Conservation (phyloP, 352 stramenopile species). For the Detonula confervacea region DNA sequence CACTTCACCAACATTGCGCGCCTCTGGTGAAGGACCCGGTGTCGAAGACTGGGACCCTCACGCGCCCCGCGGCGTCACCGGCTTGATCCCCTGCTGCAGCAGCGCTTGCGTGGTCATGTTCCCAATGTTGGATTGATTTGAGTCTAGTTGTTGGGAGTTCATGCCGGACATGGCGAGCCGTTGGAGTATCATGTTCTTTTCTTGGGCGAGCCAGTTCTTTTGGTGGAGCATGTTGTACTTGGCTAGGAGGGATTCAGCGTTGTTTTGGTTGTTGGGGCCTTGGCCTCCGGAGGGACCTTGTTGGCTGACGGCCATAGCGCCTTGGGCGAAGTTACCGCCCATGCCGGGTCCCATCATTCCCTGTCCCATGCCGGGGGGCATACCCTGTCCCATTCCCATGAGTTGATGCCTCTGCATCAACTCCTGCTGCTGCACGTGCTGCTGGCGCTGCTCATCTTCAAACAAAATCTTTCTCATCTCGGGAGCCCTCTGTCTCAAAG, state of each 20-base stretch:
- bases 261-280: too few relatives aligned
- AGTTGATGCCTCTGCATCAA: slow-evolving; percentile 36
- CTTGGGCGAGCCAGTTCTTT: slow-evolving; percentile 40
- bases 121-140: slow-evolving; percentile 21
- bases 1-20: too few relatives aligned
- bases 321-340: too few relatives aligned
- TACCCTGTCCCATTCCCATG: slow-evolving; percentile 4
- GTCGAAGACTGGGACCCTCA: slow-evolving; percentile 2
- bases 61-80: slow-evolving; percentile 13
- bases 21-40: slow-evolving; percentile 1
- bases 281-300: neutral
- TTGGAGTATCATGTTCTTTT: slow-evolving; percentile 46
- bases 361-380: too few relatives aligned
- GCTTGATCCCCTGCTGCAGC: slow-evolving; percentile 21
- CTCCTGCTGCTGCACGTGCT: slow-evolving; percentile 43
- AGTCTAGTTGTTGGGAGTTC: slow-evolving; percentile 18
- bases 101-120: slow-evolving; percentile 32
- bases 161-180: slow-evolving; percentile 23
- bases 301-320: too few relatives aligned
- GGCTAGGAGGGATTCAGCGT: slow-evolving; percentile 10
- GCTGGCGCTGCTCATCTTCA: slow-evolving; percentile 59
- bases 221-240: slow-evolving; percentile 34
- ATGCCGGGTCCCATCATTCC: too few relatives aligned
- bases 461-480: slow-evolving; percentile 80
- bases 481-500: slow-evolving; percentile 70